phyloP scores from a whole-genome alignment of 2,329 filamentous ascomycete species.

The Septoria petroselini region DNA sequence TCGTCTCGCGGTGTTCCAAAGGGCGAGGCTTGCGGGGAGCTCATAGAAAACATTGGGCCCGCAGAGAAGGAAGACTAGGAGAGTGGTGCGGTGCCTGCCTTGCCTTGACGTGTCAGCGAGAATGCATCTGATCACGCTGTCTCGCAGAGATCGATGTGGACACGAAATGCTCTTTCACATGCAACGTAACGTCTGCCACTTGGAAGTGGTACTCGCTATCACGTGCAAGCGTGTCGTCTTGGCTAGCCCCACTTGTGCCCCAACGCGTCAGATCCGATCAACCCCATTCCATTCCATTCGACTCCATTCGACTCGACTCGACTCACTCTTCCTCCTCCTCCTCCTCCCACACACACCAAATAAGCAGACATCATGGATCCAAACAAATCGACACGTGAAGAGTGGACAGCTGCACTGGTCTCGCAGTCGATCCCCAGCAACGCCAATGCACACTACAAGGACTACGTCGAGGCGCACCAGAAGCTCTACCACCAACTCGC shows the following conservation, averaged over 20 bases:
- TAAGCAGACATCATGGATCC: slow-evolving; percentile 24
- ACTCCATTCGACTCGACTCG: background rate
- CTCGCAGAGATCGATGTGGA: background rate
- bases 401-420: slow-evolving; percentile 30
- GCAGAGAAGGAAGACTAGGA: too few relatives aligned
- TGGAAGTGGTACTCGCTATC: background rate
- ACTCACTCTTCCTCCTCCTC: background rate
- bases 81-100: too few relatives aligned
- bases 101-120: background rate
- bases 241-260: background rate
- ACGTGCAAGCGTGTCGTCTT: slow-evolving; percentile 3
- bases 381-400: slow-evolving; percentile 30
- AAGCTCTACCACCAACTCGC: slow-evolving; percentile 33
- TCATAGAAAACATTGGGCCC: slow-evolving; percentile 12
- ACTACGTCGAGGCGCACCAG: slow-evolving; percentile 22
- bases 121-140: background rate
- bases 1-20: slow-evolving; percentile 30
- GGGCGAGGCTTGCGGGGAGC: slow-evolving; percentile 27
- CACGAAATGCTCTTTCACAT: slow-evolving; percentile 11
- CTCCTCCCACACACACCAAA: background rate
- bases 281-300: background rate
- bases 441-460: slow-evolving; percentile 26
- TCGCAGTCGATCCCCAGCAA: slow-evolving; percentile 20
- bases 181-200: slow-evolving; percentile 1
- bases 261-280: background rate